Evolutionary conservation across 257 asterid genomes (phyloP).

Genomic region (Solanum infundibuliforme): DNA sequence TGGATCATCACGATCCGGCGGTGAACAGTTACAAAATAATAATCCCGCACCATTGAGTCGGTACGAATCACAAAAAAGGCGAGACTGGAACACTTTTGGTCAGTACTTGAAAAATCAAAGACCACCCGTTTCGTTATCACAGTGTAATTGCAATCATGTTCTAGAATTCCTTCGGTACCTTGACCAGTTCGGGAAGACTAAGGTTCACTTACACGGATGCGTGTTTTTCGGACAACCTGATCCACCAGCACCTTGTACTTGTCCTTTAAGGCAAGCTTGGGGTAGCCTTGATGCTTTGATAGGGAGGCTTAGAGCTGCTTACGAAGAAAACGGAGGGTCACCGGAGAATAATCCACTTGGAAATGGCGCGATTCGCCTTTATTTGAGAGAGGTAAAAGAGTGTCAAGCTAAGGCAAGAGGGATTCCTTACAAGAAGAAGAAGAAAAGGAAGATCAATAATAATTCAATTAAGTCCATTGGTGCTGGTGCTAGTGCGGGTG

Average conservation of each 20-base stretch:
- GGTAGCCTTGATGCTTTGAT: conserved; percentile 92
- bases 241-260: conserved; percentile 87
- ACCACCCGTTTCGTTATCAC: conserved; percentile 56
- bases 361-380: conserved; percentile 65
- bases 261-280: conserved; percentile 95
- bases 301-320: conserved; percentile 87
- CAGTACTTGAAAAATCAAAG: conserved; percentile 73
- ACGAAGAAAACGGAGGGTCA: conserved; percentile 84
- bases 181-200: conserved; percentile 86
- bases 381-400: conserved; percentile 73
- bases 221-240: conserved; percentile 85
- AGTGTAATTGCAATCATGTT: conserved; percentile 69
- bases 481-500: background rate
- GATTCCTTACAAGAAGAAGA: conserved; percentile 77
- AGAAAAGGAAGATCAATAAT: conserved; percentile 45
- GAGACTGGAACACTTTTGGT: conserved; percentile 94
- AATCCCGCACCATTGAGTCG: conserved; percentile 47
- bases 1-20: conserved; percentile 29
- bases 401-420: conserved; percentile 91
- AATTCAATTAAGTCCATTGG: conserved; percentile 12
- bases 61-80: conserved; percentile 71
- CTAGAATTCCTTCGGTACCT: conserved; percentile 78
- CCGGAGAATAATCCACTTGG: conserved; percentile 75
- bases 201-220: conserved; percentile 76
- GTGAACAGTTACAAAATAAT: conserved; percentile 11